Evolutionary conservation across 176 grass and related monocot species (phyloP), one percentile per base, ranked within the genome.

Genomic region (Puya raimondii): DNA sequence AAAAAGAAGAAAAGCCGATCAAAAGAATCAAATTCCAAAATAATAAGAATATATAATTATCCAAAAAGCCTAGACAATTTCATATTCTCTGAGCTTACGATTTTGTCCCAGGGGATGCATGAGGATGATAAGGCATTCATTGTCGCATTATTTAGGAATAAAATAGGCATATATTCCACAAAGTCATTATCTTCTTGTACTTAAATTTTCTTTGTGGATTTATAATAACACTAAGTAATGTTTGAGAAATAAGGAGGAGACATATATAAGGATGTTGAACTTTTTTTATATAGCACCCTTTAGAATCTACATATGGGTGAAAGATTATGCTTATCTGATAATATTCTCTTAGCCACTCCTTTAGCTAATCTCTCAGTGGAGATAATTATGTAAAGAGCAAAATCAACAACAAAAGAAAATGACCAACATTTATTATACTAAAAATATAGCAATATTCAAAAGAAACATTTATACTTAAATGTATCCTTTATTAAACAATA

Each of bases 301-400:
- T 61, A 61, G 56, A 61, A 21, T 61, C n/a, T 2, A 42, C 11
- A 22, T n/a, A 61, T 59, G n/a, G 56, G 20, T 22, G 56, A 59
- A 59, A 59, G 56, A n/a, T 22, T 67, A 9, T 47, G 33, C n/a
- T 61, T 7, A 48, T 26, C 15, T 8, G 25, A 67, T 61, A 67
- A 48, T 33, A 16, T 49, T 67, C 33, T 48, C 65, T 67, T 48
- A 47, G 65, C 29, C 65, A 49, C 65, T 47, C 5, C 65, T 17
- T 67, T 49, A 67, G 33, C 26, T 17, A 11, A 1, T 67, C 13
- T 67, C 33, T 67, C 27, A 49, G 65, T 67, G 65, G 65, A 67
- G 27, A 67, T 67, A 67, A 49, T 47, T 49, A 67, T 49, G 65
- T 49, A 47, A 67, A 67, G 10, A 67, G 65, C 65, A 18, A 67